Evolutionary conservation across 169 alveolate species (phyloP), one percentile per base, ranked within the genome.

Genomic region (Cryptosporidium sp.): DNA sequence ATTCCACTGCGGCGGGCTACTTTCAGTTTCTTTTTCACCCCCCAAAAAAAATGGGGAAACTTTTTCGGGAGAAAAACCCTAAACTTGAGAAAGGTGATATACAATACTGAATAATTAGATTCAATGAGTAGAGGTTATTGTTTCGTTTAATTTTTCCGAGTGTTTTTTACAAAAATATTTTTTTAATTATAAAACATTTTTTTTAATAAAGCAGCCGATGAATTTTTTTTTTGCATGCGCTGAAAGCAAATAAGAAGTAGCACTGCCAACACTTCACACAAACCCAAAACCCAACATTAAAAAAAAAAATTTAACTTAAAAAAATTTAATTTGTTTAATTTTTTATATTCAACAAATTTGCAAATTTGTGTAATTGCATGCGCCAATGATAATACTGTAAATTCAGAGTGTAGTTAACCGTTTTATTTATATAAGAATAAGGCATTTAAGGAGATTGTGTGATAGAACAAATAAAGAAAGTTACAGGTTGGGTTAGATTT

Each of bases 321-420:
- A 55, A 55, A 21, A 43, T 70, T 37, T 39, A 31, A 9, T 12
- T 26, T n/a, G 43, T 43, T 41, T 45, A 23, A 23, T 48, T 41
- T 26, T 70, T 70, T 23, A 23, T 70, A 43, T 50, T 3, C 39
- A 52, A 51, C 48, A 52, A 52, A 52, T 73, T 73, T 73, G 71
- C 70, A 73, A 73, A 73, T 33, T 33, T 73, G 86, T 73, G 70
- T 55, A 29, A 73, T 52, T 73, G 71, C 86, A 73, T 73, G 86
- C 86, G 71, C 86, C 70, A 55, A 73, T 33, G 86, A 23, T 26
- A 51, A 51, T 33, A 35, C 10, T 52, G 51, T 55, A 33, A 73
- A 55, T 45, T 45, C 59, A 51, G 16, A 73, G 70, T 33, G 45
- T 65, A 55, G 33, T 14, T 65, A 8, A 18, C 35, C 67, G 51